A percentile compares a stretch with the other conserved stretches of the same genome.
phyloP scores from a whole-genome alignment of 176 grass and related monocot genomes.

The Cenchrus purpureus region DNA sequence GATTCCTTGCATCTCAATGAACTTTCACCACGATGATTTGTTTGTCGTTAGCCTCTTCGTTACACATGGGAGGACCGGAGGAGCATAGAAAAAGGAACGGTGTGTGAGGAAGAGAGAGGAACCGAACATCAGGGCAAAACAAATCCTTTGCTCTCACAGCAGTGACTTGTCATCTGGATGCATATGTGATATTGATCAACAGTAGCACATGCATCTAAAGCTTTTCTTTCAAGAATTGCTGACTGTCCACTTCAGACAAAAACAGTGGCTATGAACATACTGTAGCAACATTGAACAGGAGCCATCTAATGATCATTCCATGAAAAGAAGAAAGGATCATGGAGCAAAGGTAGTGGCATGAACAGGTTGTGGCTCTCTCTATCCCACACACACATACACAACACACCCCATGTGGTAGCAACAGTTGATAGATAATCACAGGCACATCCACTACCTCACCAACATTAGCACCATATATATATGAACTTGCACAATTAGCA shows the following conservation, averaged over 20 bases:
- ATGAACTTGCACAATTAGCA: constrained; percentile 41
- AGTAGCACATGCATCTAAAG: background rate
- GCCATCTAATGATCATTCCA: constrained; percentile 30
- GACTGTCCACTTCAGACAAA: constrained; percentile 33
- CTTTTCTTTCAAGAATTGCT: background rate
- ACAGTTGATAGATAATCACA: constrained; percentile 43
- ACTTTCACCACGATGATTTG: constrained; percentile 6
- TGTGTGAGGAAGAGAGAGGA: background rate
- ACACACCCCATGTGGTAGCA: constrained; percentile 36
- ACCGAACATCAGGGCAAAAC: constrained; percentile 33
- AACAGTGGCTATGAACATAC: constrained; percentile 14
- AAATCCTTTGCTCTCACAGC: constrained; percentile 28
- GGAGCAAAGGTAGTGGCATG: constrained; percentile 38
- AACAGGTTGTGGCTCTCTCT: background rate
- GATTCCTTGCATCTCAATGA: constrained; percentile 6
- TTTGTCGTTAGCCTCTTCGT: background rate
- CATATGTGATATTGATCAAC: constrained; percentile 8
- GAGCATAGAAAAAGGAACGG: background rate
- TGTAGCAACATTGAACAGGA: constrained; percentile 2
- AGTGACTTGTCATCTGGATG: constrained; percentile 15
- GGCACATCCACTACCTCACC: constrained; percentile 17
- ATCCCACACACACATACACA: background rate
- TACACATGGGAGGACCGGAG: background rate
- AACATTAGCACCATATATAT: constrained; percentile 28
- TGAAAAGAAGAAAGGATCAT: constrained; percentile 30